Base-by-base conservation (phyloP, 202 grass and related monocot species). In the Miscanthus sacchariflorus region DNA sequence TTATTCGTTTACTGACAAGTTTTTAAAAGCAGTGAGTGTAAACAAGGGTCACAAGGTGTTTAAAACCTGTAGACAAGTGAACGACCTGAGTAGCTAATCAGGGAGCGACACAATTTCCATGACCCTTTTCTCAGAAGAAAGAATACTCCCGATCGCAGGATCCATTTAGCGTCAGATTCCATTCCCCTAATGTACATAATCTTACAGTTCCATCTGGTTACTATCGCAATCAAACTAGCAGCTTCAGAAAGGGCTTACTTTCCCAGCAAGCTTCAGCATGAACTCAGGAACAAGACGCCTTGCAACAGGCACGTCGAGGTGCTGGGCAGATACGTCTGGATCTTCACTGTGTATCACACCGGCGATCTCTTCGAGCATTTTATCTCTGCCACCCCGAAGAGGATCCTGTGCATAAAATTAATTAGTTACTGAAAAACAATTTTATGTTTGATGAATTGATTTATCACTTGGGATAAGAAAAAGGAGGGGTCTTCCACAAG, bases 221-320 rank as follows among this genome's bases (percentile, higher is more conserved):
- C 18, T 27, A 18, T 24, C 27, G 27, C 25, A 48, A 39, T 17
- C 33, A 42, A 56, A 27, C 19, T 52, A 35, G 24, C 50, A 48
- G 45, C 39, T 80, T 93, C 77, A 98, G 85, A 98, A 98, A 56
- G 93, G 93, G 70, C 95, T 98, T 59, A 95, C 88, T 89, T 82
- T 93, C 69, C 90, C 68, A 63, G 93, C 93, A 44, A 95, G 90
- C 72, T 45, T 92, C 69, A 95, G 66, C 88, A 95, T 89, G 88
- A 90, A 92, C 88, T 98, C 95, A 23, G 93, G 95, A 74, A 95
- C 93, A 84, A 98, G 93, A 40, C 95, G 93, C n/a, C 93, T 84
- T 78, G 95, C 89, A 4, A 76, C 35, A 25, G 91, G 86, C 74
- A 92, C 71, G 39, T 9, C 83, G 68, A 90, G 77, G 54, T 89